A percentile compares a stretch with the other conserved stretches of the same genome.
phyloP scores from a whole-genome alignment of 169 alveolate genomes.

The Theileria orientalis region DNA sequence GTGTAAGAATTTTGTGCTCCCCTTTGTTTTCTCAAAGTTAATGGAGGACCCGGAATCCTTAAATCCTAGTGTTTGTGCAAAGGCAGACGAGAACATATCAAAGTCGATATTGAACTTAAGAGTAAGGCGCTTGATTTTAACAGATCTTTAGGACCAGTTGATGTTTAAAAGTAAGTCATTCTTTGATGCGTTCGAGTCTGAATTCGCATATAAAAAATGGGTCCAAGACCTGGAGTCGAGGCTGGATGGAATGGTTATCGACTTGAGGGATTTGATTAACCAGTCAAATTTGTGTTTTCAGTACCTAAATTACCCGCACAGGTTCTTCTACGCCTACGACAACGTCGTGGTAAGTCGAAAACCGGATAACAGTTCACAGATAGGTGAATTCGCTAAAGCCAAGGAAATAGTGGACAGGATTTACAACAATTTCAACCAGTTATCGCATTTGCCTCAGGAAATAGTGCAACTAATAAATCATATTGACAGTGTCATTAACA shows the following conservation, averaged over 20 bases:
- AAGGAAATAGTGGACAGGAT: conserved; percentile 29
- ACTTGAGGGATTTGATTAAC: background rate
- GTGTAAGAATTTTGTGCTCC: conserved; percentile 55
- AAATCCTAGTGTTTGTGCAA: conserved; percentile 29
- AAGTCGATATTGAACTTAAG: conserved; percentile 6
- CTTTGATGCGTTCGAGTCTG: conserved; percentile 25
- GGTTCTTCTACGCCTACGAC: conserved; percentile 26
- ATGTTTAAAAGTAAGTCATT: conserved; percentile 20
- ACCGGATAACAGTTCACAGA: conserved; percentile 9
- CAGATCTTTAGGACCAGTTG: conserved; percentile 7
- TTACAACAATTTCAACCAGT: background rate
- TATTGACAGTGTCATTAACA: conserved; percentile 25
- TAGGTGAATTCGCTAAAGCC: conserved; percentile 26
- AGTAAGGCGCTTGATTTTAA: conserved; percentile 3
- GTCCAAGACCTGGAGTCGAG: conserved; percentile 9
- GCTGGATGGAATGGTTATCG: conserved; percentile 10
- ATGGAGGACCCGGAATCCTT: conserved; percentile 11
- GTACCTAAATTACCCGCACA: conserved; percentile 19
- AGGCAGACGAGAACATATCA: conserved; percentile 32
- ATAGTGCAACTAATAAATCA: conserved; percentile 19
- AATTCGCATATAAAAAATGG: conserved; percentile 26
- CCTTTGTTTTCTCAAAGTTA: conserved; percentile 48
- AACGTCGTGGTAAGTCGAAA: conserved; percentile 13
- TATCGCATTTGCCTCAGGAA: conserved; percentile 13
- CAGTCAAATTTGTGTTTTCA: conserved; percentile 26